Conservation (phyloP, 495 filamentous ascomycete genomes). For the Podospora tetraspora region DNA sequence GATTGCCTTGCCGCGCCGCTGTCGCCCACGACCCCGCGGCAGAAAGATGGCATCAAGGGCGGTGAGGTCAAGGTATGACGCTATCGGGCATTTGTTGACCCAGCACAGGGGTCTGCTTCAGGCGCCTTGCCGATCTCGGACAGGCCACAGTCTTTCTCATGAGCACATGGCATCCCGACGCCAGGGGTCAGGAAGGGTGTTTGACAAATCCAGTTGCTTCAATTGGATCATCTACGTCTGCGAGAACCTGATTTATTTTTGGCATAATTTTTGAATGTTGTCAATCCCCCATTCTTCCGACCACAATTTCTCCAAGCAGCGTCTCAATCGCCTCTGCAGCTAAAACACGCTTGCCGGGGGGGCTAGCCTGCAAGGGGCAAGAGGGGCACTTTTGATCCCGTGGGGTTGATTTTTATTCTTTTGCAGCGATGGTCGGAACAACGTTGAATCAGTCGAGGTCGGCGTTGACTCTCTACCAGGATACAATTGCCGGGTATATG, state of each 20-base stretch:
- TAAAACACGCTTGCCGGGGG: neutral
- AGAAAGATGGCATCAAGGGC: slow-evolving; percentile 25
- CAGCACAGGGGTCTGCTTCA: neutral
- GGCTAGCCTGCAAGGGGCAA: slow-evolving; percentile 25
- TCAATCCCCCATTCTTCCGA: no score
- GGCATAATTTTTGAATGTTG: neutral
- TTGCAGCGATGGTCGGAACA: slow-evolving; percentile 8
- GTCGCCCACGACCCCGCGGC: slow-evolving; percentile 29
- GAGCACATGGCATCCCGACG: neutral
- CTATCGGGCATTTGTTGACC: slow-evolving; percentile 13
- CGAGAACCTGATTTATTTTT: neutral
- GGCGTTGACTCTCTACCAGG: neutral
- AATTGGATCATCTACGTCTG: neutral
- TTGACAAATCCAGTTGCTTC: neutral
- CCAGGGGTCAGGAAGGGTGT: neutral
- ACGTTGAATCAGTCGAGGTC: neutral
- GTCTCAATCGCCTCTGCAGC: neutral
- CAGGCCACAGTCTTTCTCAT: neutral
- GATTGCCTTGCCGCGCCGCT: slow-evolving; percentile 17
- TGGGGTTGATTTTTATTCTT: slow-evolving; percentile 17
- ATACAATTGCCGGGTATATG: slow-evolving; percentile 13
- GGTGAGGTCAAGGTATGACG: slow-evolving; percentile 25
- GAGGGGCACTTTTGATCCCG: slow-evolving; percentile 21
- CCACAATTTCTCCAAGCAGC: no score
- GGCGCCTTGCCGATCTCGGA: neutral